phyloP scores from a whole-genome alignment of 352 stramenopile genomes.

The Phytophthora cajani region DNA sequence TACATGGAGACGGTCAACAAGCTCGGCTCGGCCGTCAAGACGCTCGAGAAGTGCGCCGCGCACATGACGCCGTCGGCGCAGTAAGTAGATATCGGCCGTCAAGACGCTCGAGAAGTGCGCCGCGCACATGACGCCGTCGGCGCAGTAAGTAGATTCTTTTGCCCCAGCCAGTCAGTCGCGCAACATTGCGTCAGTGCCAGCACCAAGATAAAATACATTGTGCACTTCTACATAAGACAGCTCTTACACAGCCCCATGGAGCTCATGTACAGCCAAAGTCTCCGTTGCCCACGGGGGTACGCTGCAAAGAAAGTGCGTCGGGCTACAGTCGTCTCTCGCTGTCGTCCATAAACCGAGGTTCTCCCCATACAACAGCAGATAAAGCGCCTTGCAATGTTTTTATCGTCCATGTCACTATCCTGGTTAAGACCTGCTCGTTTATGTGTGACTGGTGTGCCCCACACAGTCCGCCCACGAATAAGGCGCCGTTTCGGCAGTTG shows the following conservation, averaged over 20 bases:
- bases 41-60: conserved; percentile 78
- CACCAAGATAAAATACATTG: conserved; percentile 1
- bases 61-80: conserved; percentile 46
- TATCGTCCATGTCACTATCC: background rate
- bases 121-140: conserved; percentile 45
- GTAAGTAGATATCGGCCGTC: too few relatives aligned
- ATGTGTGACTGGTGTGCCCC: background rate
- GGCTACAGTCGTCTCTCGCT: background rate
- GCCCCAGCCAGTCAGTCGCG: background rate
- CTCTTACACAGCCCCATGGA: background rate
- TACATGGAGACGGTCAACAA: conserved; percentile 93
- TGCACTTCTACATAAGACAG: background rate
- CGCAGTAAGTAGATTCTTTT: conserved; percentile 22
- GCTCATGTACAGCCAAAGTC: background rate
- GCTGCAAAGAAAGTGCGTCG: background rate
- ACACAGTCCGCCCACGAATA: conserved; percentile 7
- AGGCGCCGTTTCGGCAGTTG: conserved; percentile 19
- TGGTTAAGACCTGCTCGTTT: background rate
- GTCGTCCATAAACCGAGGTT: background rate
- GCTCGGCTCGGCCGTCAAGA: conserved; percentile 82
- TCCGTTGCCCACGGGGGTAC: background rate
- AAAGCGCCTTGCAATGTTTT: background rate
- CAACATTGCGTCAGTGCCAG: background rate
- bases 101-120: conserved; percentile 87
- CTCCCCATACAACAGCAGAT: background rate